Evolutionary conservation across 805 yeast genomes (phyloP).

Genomic region (Ogataea neopini): DNA sequence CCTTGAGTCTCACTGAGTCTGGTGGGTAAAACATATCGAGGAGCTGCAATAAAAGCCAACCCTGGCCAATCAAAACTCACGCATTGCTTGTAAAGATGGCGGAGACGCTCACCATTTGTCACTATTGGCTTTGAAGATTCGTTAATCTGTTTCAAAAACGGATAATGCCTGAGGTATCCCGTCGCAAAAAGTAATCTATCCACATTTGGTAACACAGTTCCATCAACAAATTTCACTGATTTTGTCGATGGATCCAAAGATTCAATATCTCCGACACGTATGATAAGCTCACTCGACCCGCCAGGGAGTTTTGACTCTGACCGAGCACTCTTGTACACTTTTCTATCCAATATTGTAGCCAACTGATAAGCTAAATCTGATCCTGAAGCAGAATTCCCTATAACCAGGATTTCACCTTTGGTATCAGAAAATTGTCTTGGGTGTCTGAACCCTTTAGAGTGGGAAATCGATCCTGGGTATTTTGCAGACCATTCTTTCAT

Average conservation of each 20-base stretch:
- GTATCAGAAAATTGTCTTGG: slow-evolving; percentile 44
- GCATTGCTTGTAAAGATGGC: slow-evolving; percentile 60
- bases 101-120: slow-evolving; percentile 50
- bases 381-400: slow-evolving; percentile 81
- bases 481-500: slow-evolving; percentile 46
- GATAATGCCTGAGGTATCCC: slow-evolving; percentile 65
- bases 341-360: slow-evolving; percentile 42
- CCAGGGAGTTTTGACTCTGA: slow-evolving; percentile 47
- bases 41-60: slow-evolving; percentile 61
- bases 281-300: slow-evolving; percentile 42
- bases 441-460: slow-evolving; percentile 58
- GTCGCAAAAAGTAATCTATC: slow-evolving; percentile 67
- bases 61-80: slow-evolving; percentile 62
- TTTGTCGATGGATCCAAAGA: slow-evolving; percentile 40
- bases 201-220: slow-evolving; percentile 44
- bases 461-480: slow-evolving; percentile 52
- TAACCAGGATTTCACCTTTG: slow-evolving; percentile 51
- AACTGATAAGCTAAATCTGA: slow-evolving; percentile 68
- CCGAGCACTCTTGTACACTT: slow-evolving; percentile 52
- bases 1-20: slow-evolving; percentile 66
- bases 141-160: slow-evolving; percentile 47
- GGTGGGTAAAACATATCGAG: slow-evolving; percentile 63
- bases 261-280: slow-evolving; percentile 45
- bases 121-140: slow-evolving; percentile 36
- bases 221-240: slow-evolving; percentile 50